Evolutionary conservation across 148 eudicot species (phyloP).

Genomic region (Camellia granthamiana): DNA sequence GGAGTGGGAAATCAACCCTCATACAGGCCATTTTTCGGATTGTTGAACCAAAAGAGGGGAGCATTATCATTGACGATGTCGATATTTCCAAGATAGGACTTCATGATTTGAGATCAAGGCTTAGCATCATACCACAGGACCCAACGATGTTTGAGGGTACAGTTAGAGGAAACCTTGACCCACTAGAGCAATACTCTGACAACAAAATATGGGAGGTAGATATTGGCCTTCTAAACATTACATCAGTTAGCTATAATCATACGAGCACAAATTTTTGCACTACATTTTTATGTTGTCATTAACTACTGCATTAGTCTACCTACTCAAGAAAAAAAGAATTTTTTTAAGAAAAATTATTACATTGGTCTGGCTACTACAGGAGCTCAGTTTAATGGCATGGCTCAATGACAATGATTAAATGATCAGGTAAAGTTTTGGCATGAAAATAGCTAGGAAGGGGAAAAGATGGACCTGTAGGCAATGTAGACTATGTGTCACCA

Average conservation of each 20-base stretch:
- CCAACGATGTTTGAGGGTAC: slow-evolving; percentile 98
- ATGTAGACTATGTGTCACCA: background rate
- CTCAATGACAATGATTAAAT: background rate
- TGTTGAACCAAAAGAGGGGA: slow-evolving; percentile 79
- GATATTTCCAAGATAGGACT: slow-evolving; percentile 85
- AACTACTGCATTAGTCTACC: background rate
- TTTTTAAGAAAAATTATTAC: background rate
- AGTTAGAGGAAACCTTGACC: slow-evolving; percentile 91
- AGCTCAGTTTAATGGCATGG: no score
- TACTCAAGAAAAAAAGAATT: background rate
- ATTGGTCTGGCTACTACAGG: background rate
- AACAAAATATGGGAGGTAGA: slow-evolving; percentile 82
- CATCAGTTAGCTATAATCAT: background rate
- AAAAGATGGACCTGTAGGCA: background rate
- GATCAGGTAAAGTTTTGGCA: background rate
- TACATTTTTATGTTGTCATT: background rate
- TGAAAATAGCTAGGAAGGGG: background rate
- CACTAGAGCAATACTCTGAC: slow-evolving; percentile 71
- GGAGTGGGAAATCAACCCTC: slow-evolving; percentile 95
- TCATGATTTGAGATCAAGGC: slow-evolving; percentile 87
- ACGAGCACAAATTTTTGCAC: background rate
- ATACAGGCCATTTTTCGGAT: slow-evolving; percentile 91
- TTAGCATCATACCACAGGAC: slow-evolving; percentile 96
- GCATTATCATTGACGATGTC: slow-evolving; percentile 69
- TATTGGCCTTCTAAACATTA: background rate